phyloP scores from a whole-genome alignment of 768 basidiomycete genomes.

The Neoboletus magnificus region DNA sequence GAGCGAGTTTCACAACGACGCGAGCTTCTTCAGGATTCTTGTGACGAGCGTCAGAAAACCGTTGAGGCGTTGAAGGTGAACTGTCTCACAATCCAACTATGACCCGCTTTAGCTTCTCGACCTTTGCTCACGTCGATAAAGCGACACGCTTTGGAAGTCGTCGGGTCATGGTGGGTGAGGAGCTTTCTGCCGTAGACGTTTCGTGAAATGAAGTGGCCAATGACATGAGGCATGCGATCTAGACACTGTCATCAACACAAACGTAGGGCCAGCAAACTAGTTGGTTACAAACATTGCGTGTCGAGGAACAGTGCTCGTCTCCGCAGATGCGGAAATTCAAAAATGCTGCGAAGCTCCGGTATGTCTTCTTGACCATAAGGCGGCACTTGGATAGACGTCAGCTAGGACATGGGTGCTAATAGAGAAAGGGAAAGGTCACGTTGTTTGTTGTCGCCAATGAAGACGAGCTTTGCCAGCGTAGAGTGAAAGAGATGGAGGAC shows the following conservation, averaged over 20 bases:
- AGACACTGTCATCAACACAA: neutral
- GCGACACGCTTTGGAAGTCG: conserved; percentile 30
- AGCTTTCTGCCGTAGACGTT: conserved; percentile 60
- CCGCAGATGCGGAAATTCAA: conserved; percentile 63
- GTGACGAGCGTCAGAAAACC: conserved; percentile 4
- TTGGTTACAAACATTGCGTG: conserved; percentile 60
- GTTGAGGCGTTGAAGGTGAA: neutral
- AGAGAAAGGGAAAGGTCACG: conserved; percentile 18
- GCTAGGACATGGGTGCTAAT: neutral
- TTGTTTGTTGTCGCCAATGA: conserved; percentile 42
- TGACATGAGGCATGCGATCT: conserved; percentile 83
- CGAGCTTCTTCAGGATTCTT: conserved; percentile 61
- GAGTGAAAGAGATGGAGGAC: conserved; percentile 27
- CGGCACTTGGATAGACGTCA: conserved; percentile 48
- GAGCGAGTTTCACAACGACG: conserved; percentile 52
- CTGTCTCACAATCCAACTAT: conserved; percentile 36
- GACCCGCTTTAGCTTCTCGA: conserved; percentile 22
- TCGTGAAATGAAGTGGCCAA: conserved; percentile 67
- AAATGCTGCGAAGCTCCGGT: conserved; percentile 64
- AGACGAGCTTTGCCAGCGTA: conserved; percentile 35
- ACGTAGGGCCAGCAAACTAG: neutral
- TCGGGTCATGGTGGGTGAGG: conserved; percentile 49
- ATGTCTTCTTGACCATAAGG: conserved; percentile 75
- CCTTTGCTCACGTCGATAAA: conserved; percentile 41
- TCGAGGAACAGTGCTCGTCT: conserved; percentile 51